These are phyloP conservation scores for Arachis monticola DNA, from an alignment of 331 rosid species.

Conservation along the genomic window DNA sequence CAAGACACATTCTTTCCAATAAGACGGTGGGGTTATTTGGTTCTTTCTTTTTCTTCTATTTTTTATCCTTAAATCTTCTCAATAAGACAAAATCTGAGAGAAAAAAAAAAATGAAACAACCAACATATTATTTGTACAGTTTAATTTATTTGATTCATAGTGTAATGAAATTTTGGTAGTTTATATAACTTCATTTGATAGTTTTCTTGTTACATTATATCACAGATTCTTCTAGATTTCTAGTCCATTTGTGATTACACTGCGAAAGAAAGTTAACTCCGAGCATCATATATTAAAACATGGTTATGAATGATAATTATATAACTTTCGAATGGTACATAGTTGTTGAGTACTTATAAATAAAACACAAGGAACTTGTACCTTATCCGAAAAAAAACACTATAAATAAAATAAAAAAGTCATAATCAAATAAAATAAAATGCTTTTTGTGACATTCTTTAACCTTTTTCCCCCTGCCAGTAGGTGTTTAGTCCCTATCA, in stretches of 20 bases:
- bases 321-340: background rate
- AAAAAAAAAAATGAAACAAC: conserved; percentile 9
- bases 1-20: conserved; percentile 70
- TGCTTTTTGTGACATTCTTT: background rate
- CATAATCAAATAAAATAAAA: background rate
- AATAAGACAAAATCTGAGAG: too few relatives aligned
- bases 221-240: conserved; percentile 24
- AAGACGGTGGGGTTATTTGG: conserved; percentile 57
- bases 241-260: conserved; percentile 31
- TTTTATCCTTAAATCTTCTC: conserved; percentile 33
- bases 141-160: conserved; percentile 83
- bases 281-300: conserved; percentile 13
- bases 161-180: conserved; percentile 95
- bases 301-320: background rate
- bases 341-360: background rate
- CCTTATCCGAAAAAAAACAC: background rate
- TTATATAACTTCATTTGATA: conserved; percentile 31
- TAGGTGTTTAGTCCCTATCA: too few relatives aligned
- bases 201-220: conserved; percentile 38
- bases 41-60: conserved; percentile 33
- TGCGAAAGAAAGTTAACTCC: conserved; percentile 20
- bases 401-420: too few relatives aligned
- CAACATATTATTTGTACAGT: conserved; percentile 83
- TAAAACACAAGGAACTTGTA: background rate
- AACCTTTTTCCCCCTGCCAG: too few relatives aligned